Base-by-base conservation (phyloP, 2,329 filamentous ascomycete genomes). In the Lecanosticta acicola region DNA sequence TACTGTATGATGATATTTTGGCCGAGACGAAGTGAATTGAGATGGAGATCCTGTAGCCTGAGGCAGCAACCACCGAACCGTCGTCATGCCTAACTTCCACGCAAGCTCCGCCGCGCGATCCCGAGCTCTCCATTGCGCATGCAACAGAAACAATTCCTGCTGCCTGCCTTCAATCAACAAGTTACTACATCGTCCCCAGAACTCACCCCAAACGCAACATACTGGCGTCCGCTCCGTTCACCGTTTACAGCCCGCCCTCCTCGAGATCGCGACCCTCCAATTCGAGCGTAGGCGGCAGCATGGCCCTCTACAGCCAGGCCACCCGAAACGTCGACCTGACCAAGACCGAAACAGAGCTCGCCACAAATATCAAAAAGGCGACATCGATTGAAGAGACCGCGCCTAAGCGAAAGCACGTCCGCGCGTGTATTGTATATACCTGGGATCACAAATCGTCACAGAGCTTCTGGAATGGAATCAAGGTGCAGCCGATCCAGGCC, bases 401-500 rank as follows among this genome's bases (percentile, higher is more conserved):
- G 14, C 81, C 81, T 19, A 84, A 84, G 72, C 76, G 81, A 79
- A 98, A 98, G 72, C 93, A 98, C 85, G 93, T 98, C 48, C 87
- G 93, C 64, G 89, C 86, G 68, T 94, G 88, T 66, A 98, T 98
- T 62, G 91, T 98, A 37, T 97, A 97, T 69, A 97, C 91, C 48
- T 98, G 93, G 93, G 93, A 98, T 71, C 89, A 98, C 74, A 94
- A 94, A 73, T 94, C 85, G 55, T 94, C 90, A 34, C 78, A 82
- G 65, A 87, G 90, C 64, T 98, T 98, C 69, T 98, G 93, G 93
- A 82, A 87, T 46, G 91, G 90, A 66, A 94, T 98, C 79, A 98
- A 98, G 81, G 90, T 97, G 85, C 91, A 97, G 72, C 93, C 93
- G n/a, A 89, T 98, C 63, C 80, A 97, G 55, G 91, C 93, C 68